phyloP scores from a whole-genome alignment of 352 stramenopile species.

The Phytophthora fragariae region DNA sequence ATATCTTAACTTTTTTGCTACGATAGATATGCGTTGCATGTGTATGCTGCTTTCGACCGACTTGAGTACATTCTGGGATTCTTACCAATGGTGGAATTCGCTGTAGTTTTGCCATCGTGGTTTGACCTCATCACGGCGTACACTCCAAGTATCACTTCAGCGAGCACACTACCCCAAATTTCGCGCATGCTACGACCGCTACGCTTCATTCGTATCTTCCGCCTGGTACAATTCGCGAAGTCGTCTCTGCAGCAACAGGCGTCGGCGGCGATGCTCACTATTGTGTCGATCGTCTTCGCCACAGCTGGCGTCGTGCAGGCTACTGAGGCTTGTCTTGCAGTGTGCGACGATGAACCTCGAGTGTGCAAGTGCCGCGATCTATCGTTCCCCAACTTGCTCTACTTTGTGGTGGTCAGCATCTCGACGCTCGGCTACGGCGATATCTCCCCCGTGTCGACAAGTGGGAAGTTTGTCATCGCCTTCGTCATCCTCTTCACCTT shows the following conservation, averaged over 20 bases:
- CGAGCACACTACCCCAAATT: conserved; percentile 28
- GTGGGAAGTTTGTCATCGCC: conserved; percentile 79
- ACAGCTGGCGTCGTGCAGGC: conserved; percentile 75
- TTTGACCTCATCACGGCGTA: conserved; percentile 38
- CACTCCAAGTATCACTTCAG: conserved; percentile 27
- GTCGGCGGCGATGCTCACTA: conserved; percentile 63
- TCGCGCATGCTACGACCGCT: conserved; percentile 60
- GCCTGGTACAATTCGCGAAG: conserved; percentile 75
- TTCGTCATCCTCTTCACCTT: conserved; percentile 89
- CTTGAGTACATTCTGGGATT: conserved; percentile 63
- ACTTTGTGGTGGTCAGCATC: conserved; percentile 88
- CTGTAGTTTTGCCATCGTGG: conserved; percentile 75
- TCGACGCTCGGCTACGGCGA: conserved; percentile 88
- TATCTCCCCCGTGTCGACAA: conserved; percentile 67
- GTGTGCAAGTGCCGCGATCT: conserved; percentile 65
- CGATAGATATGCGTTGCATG: conserved; percentile 53
- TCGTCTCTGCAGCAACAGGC: conserved; percentile 80
- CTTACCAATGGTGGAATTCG: conserved; percentile 63
- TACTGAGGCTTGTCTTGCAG: conserved; percentile 58
- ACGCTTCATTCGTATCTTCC: conserved; percentile 75
- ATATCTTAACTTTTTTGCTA: neutral
- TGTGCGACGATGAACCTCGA: conserved; percentile 31
- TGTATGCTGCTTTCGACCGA: conserved; percentile 73
- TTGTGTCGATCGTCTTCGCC: conserved; percentile 77
- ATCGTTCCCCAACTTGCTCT: conserved; percentile 78